Conservation (phyloP, 2,329 filamentous ascomycete species). For the Exophiala sideris region DNA sequence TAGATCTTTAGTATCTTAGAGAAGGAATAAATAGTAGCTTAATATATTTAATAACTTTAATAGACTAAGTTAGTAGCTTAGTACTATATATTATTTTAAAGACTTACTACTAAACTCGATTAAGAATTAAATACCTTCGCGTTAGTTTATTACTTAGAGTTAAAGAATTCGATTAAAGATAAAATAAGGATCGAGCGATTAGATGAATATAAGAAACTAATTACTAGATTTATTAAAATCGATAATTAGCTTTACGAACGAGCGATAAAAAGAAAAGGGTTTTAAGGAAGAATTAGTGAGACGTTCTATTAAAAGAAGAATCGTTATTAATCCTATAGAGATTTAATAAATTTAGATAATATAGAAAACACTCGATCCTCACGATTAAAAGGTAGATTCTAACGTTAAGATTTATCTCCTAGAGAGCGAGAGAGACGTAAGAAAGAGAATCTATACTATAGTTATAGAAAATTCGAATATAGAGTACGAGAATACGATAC, state of each 20-base stretch:
- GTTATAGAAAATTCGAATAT: background rate
- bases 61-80: background rate
- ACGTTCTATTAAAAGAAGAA: background rate
- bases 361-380: background rate
- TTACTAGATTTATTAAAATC: background rate
- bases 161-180: background rate
- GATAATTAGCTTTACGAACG: background rate
- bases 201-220: background rate
- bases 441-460: slow-evolving; percentile 3
- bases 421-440: background rate
- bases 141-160: background rate
- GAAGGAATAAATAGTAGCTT: background rate
- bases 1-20: background rate
- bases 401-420: background rate
- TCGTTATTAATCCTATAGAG: background rate
- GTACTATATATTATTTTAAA: background rate
- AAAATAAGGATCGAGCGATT: background rate
- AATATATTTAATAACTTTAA: background rate
- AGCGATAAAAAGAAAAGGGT: background rate
- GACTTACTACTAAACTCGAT: background rate
- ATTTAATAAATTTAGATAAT: background rate
- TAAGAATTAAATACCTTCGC: background rate
- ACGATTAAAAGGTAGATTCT: background rate
- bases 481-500: background rate
- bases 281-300: background rate